Percentiles rank a stretch among this genome's conserved stretches.
Conservation (phyloP, 2,329 filamentous ascomycete species). For the Diaporthe sp. region DNA sequence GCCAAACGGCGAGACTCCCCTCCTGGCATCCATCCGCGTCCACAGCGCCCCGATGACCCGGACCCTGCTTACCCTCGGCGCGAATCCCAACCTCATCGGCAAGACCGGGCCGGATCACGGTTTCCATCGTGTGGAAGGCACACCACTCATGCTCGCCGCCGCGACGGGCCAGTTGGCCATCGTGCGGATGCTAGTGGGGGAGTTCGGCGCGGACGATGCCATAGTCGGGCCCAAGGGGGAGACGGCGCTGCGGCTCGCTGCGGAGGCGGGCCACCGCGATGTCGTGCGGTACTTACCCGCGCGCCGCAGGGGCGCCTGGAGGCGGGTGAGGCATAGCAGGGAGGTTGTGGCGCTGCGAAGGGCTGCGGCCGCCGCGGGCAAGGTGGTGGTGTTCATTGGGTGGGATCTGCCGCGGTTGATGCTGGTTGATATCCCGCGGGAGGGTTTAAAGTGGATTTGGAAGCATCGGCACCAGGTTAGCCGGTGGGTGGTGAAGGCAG, state of each 20-base stretch:
- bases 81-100: constrained; percentile 49
- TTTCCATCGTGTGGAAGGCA: constrained; percentile 49
- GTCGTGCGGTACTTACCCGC: constrained; percentile 57
- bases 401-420: not conserved
- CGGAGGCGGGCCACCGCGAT: constrained; percentile 54
- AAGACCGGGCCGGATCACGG: not conserved
- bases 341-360: not conserved
- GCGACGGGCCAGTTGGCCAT: constrained; percentile 54
- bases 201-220: constrained; percentile 56
- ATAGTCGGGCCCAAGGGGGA: constrained; percentile 60
- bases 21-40: constrained; percentile 51
- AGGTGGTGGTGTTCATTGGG: not conserved
- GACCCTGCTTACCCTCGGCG: constrained; percentile 51
- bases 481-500: not conserved
- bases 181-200: constrained; percentile 55
- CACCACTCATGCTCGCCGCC: constrained; percentile 59
- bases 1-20: constrained; percentile 48
- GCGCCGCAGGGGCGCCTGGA: constrained; percentile 53
- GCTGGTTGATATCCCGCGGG: not conserved
- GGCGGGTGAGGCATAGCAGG: constrained; percentile 48
- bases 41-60: constrained; percentile 50
- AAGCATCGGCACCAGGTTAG: not conserved
- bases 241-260: constrained; percentile 59
- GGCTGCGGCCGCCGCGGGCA: not conserved
- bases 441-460: not conserved